These are phyloP conservation scores for Clavariopsis aquatica DNA, from an alignment of 495 filamentous ascomycete species.

Conservation along the genomic window DNA sequence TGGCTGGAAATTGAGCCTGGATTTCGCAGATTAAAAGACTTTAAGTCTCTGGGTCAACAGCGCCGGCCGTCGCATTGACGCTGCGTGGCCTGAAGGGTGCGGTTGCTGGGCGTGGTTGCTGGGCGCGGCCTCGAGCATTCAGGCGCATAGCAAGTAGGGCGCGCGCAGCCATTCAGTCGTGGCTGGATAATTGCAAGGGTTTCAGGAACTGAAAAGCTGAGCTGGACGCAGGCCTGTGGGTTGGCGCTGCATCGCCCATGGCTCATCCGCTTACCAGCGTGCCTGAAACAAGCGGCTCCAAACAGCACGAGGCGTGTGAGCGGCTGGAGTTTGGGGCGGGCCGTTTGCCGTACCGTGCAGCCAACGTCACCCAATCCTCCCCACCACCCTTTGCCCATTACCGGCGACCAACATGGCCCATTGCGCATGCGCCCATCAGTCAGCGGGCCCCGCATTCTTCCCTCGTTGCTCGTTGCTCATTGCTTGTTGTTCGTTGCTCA, in stretches of 20 bases:
- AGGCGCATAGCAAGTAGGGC: background rate
- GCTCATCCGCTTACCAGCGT: background rate
- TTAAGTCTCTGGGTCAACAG: constrained; percentile 1
- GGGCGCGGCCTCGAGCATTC: background rate
- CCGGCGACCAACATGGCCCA: no score
- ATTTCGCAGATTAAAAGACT: constrained; percentile 18
- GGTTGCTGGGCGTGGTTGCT: background rate
- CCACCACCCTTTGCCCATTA: background rate
- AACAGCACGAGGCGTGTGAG: background rate
- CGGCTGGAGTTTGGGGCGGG: background rate
- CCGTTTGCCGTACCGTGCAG: background rate
- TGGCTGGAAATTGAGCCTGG: constrained; percentile 5
- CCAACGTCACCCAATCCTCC: background rate
- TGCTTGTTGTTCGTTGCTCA: no score
- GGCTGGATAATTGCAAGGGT: constrained; percentile 14
- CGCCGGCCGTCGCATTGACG: background rate
- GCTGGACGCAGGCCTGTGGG: background rate
- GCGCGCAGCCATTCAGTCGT: constrained; percentile 8
- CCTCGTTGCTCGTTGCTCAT: no score
- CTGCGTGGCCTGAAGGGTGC: background rate
- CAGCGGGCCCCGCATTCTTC: no score
- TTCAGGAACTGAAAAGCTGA: constrained; percentile 3
- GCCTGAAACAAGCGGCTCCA: background rate
- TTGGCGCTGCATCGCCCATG: background rate
- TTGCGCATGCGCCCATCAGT: no score